Conservation (phyloP, 805 yeast genomes). For the Kregervanrija fluxuum region DNA sequence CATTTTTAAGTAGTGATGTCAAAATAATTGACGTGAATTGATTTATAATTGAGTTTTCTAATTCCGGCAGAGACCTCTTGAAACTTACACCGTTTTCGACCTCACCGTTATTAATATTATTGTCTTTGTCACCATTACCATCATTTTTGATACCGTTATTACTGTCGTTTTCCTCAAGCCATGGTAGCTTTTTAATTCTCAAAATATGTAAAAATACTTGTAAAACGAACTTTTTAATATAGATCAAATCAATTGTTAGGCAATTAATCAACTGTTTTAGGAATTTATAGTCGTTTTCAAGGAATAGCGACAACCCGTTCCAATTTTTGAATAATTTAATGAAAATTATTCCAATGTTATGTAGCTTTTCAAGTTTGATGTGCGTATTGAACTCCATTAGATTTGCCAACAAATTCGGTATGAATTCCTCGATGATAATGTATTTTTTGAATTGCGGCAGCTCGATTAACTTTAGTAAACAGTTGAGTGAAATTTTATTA, state of each 20-base stretch:
- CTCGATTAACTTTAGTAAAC: conserved; percentile 49
- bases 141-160: conserved; percentile 4
- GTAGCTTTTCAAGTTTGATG: conserved; percentile 44
- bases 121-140: conserved; percentile 16
- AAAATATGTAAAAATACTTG: conserved; percentile 68
- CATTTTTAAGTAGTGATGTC: conserved; percentile 46
- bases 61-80: conserved; percentile 23
- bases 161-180: conserved; percentile 27
- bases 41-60: conserved; percentile 38
- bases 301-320: conserved; percentile 66
- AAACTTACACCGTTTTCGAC: not conserved
- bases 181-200: conserved; percentile 49
- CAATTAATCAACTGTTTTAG: conserved; percentile 54
- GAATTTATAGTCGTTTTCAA: conserved; percentile 47
- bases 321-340: conserved; percentile 56
- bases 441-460: conserved; percentile 43
- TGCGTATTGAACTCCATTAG: conserved; percentile 23
- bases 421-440: conserved; percentile 54
- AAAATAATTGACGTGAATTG: conserved; percentile 64
- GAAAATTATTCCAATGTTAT: conserved; percentile 52
- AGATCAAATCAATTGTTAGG: conserved; percentile 49
- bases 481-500: too few species aligned
- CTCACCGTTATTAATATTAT: conserved; percentile 6
- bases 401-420: conserved; percentile 23
- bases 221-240: conserved; percentile 53